Percentiles rank a stretch among this genome's conserved stretches.
These are phyloP conservation scores for Hydnum rufescens DNA, from an alignment of 768 basidiomycete species.

Conservation along the genomic window DNA sequence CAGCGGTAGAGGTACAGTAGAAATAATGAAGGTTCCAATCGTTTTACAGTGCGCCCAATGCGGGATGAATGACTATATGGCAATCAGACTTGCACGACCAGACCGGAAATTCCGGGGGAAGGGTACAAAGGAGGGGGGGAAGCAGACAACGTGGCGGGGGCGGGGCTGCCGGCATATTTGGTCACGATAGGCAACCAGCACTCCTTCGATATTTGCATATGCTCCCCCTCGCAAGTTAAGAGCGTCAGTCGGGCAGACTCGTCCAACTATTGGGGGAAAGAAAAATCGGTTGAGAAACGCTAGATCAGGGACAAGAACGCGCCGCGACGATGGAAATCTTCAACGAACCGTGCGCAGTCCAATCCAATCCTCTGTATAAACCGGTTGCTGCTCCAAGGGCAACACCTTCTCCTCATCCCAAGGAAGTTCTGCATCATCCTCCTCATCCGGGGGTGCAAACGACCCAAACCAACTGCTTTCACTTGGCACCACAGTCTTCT, in stretches of 20 bases:
- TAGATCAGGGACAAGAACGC: background rate
- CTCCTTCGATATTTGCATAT: conserved; percentile 43
- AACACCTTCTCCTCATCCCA: conserved; percentile 23
- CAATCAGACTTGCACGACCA: too few species aligned
- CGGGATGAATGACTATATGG: too few species aligned
- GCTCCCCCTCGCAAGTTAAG: conserved; percentile 45
- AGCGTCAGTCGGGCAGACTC: conserved; percentile 39
- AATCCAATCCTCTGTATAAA: conserved; percentile 69
- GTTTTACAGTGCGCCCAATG: too few species aligned
- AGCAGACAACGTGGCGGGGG: too few species aligned
- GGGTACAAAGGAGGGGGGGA: too few species aligned
- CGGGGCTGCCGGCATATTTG: conserved; percentile 12
- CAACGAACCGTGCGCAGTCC: conserved; percentile 29
- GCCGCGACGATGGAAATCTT: background rate
- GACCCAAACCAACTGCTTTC: conserved; percentile 79
- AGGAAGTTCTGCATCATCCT: conserved; percentile 11
- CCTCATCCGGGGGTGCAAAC: conserved; percentile 27
- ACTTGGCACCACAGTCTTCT: conserved; percentile 64
- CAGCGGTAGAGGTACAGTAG: too few species aligned
- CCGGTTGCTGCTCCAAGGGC: conserved; percentile 49
- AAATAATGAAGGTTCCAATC: too few species aligned
- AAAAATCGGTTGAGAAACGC: background rate
- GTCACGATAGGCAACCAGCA: conserved; percentile 40
- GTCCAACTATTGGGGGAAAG: conserved; percentile 27
- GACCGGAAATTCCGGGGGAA: too few species aligned